phyloP scores from a whole-genome alignment of 2,329 filamentous ascomycete genomes.

The Madurella fahalii region DNA sequence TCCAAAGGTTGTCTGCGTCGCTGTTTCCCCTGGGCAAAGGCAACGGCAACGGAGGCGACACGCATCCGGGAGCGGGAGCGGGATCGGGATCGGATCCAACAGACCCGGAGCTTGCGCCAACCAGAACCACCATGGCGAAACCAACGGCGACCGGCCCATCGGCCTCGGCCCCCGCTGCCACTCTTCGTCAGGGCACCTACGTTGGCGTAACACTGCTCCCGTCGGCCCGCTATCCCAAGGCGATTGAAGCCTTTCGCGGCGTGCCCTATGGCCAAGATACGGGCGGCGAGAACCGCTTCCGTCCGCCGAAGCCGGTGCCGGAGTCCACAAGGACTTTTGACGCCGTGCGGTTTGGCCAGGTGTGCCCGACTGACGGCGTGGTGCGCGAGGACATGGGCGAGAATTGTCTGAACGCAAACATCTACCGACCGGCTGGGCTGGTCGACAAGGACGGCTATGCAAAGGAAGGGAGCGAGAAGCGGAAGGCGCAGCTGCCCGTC shows the following conservation, averaged over 20 bases:
- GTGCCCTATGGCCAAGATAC: slow-evolving; percentile 47
- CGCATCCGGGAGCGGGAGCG: not conserved
- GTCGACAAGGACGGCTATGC: slow-evolving; percentile 26
- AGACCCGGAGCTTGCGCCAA: not conserved
- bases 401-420: slow-evolving; percentile 51
- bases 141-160: not conserved
- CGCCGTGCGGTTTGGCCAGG: slow-evolving; percentile 35
- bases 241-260: slow-evolving; percentile 46
- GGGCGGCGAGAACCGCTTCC: slow-evolving; percentile 43
- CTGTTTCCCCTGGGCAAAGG: not conserved
- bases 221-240: slow-evolving; percentile 29
- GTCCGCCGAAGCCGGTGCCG: slow-evolving; percentile 35
- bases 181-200: slow-evolving; percentile 39
- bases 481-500: slow-evolving; percentile 39
- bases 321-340: slow-evolving; percentile 25
- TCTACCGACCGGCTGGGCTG: slow-evolving; percentile 40
- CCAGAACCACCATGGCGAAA: not conserved
- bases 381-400: slow-evolving; percentile 36
- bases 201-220: slow-evolving; percentile 33
- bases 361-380: slow-evolving; percentile 36
- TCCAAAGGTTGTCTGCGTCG: not conserved
- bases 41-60: not conserved
- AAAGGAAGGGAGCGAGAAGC: not conserved
- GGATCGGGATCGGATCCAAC: not conserved
- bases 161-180: slow-evolving; percentile 22